Conservation (phyloP, 1,284 basidiomycete genomes). For the Cerrena zonata region DNA sequence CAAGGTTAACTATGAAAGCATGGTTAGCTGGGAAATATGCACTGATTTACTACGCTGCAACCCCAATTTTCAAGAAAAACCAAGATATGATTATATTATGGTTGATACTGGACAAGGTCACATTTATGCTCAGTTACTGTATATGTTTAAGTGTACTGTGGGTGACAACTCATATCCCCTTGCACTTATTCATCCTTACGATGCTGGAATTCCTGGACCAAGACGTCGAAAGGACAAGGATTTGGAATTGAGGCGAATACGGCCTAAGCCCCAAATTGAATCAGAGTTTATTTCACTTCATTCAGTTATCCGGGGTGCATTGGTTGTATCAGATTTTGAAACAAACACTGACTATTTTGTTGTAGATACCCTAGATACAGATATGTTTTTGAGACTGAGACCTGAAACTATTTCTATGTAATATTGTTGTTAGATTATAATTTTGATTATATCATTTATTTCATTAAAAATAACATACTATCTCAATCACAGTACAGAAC, state of each 20-base stretch:
- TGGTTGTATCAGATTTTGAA: slow-evolving; percentile 17
- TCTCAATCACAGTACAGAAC: too few species aligned
- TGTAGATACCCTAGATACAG: slow-evolving; percentile 22
- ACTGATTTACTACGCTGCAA: slow-evolving; percentile 24
- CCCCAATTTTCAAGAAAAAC: slow-evolving; percentile 19
- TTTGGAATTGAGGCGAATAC: slow-evolving; percentile 20
- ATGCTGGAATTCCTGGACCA: slow-evolving; percentile 9
- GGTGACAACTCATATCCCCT: slow-evolving; percentile 12
- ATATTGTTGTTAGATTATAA: too few species aligned
- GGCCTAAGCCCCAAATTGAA: slow-evolving; percentile 5
- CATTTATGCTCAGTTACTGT: slow-evolving; percentile 19
- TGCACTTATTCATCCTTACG: slow-evolving; percentile 22
- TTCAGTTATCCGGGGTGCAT: slow-evolving; percentile 23
- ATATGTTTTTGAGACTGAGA: slow-evolving; percentile 25
- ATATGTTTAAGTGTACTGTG: slow-evolving; percentile 19
- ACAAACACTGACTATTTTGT: slow-evolving; percentile 20
- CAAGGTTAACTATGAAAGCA: slow-evolving; percentile 23
- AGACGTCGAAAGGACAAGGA: slow-evolving; percentile 17
- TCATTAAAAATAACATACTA: too few species aligned
- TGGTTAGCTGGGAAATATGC: slow-evolving; percentile 21
- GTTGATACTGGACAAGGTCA: slow-evolving; percentile 11
- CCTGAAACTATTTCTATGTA: too few species aligned
- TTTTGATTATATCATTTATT: too few species aligned
- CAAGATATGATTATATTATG: slow-evolving; percentile 23
- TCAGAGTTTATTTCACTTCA: slow-evolving; percentile 20